Evolutionary conservation across 768 basidiomycete species (phyloP), one percentile per base, ranked within the genome.

Genomic region (Russula emetica): DNA sequence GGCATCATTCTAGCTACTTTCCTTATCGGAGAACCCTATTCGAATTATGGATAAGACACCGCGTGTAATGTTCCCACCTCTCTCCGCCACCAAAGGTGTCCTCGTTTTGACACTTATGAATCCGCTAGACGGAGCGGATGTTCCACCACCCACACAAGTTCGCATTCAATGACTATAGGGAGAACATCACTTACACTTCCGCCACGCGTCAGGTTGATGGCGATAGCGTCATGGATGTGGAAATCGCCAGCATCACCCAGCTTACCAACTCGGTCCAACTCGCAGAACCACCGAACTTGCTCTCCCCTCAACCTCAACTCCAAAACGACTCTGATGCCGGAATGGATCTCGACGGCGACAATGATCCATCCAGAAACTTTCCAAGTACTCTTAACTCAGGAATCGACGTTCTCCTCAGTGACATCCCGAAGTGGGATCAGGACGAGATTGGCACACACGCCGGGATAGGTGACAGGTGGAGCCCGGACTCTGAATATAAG

Each of bases 311-410:
- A n/a, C n/a, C n/a, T n/a, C n/a, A 13, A 44, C 57, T 16, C 22
- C 28, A 42, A 42, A 56, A 30, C 42, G 47, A 58, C 32, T 24
- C 47, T 16, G 58, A 58, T 38, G n/a, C 47, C 22, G 22, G 36
- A 20, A 58, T 58, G 58, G 58, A 58, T 26, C 58, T 58, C 18
- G 47, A 58, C 18, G 47, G 34, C 22, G 58, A 50, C 3, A 32
- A 16, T 32, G 55, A 44, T 18, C 20, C 55, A 32, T 38, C 40
- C 55, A 57, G 18, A 20, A 28, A 18, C 11, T 30, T n/a, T 18
- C 16, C n/a, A 22, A 54, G 11, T 22, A 28, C 10, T 6, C 52
- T 4, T 34, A 36, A 24, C 30, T 32, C 52, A 34, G 13, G 20
- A 28, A 20, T 53, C 20, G 34, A 24, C 22, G 36, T 54, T 54